Conservation (phyloP, 495 filamentous ascomycete species). For the Barbatosphaeria neglecta region DNA sequence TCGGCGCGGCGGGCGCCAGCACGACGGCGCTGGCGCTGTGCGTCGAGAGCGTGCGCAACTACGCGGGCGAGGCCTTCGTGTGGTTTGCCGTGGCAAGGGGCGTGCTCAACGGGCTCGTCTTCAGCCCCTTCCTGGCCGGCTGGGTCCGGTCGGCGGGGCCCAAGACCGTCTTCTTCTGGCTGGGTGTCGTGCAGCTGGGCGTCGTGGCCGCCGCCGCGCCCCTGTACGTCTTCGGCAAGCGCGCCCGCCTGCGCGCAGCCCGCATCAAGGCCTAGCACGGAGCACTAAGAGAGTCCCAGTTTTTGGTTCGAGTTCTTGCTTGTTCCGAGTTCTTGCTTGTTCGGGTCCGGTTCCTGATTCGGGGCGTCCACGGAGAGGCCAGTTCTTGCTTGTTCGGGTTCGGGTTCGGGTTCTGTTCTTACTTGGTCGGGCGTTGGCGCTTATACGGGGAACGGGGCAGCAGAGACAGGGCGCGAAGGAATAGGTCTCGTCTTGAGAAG, state of each 20-base stretch:
- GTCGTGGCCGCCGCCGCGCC: constrained; percentile 68
- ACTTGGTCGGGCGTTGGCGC: no score
- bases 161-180: constrained; percentile 65
- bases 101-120: constrained; percentile 78
- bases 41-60: constrained; percentile 87
- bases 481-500: no score
- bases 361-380: no score
- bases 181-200: constrained; percentile 80
- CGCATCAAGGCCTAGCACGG: no score
- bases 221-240: constrained; percentile 94
- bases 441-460: no score
- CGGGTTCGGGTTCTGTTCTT: no score
- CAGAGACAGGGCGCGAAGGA: no score
- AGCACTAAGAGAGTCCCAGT: no score
- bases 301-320: no score
- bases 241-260: constrained; percentile 93
- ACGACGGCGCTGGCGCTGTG: constrained; percentile 95
- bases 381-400: no score
- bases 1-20: constrained; percentile 82
- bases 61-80: constrained; percentile 89
- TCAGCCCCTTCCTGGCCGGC: constrained; percentile 79
- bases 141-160: constrained; percentile 71
- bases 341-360: no score
- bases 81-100: constrained; percentile 95
- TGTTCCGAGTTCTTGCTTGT: no score